A percentile compares a stretch with the other conserved stretches of the same genome.
These are phyloP conservation scores for Erythrobasidium yunnanense DNA, from an alignment of 768 basidiomycete genomes.

Conservation along the genomic window DNA sequence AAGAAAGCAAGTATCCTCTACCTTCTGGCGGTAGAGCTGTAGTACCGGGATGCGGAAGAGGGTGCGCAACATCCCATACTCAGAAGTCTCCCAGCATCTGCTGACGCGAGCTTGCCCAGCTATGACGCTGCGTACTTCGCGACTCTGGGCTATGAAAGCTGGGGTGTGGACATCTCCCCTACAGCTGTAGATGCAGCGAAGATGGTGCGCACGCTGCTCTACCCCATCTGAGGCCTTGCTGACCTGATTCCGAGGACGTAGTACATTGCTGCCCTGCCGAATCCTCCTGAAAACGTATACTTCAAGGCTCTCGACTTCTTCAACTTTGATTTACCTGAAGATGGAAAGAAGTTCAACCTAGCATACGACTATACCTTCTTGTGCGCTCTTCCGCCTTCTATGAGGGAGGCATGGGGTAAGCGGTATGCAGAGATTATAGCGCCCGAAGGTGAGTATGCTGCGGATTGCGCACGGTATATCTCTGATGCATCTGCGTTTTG, in stretches of 20 bases:
- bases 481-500: background rate
- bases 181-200: constrained; percentile 50
- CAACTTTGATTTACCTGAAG: constrained; percentile 41
- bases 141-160: constrained; percentile 46
- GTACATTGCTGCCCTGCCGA: background rate
- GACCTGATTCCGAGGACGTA: constrained; percentile 19
- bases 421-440: constrained; percentile 53
- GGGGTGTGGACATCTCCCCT: constrained; percentile 53
- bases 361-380: constrained; percentile 70
- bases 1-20: constrained; percentile 46
- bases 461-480: background rate
- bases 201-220: constrained; percentile 39
- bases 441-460: constrained; percentile 48
- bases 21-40: constrained; percentile 47
- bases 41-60: constrained; percentile 54
- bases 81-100: background rate
- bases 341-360: constrained; percentile 46
- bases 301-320: constrained; percentile 54
- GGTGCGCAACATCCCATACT: constrained; percentile 29
- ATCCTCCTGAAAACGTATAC: background rate
- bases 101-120: constrained; percentile 39
- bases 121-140: constrained; percentile 55
- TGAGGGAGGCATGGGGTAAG: constrained; percentile 51
- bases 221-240: background rate
- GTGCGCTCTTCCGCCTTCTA: constrained; percentile 55